Base-by-base conservation (phyloP, 1,139 yeast genomes). In the Diutina siamensis region DNA sequence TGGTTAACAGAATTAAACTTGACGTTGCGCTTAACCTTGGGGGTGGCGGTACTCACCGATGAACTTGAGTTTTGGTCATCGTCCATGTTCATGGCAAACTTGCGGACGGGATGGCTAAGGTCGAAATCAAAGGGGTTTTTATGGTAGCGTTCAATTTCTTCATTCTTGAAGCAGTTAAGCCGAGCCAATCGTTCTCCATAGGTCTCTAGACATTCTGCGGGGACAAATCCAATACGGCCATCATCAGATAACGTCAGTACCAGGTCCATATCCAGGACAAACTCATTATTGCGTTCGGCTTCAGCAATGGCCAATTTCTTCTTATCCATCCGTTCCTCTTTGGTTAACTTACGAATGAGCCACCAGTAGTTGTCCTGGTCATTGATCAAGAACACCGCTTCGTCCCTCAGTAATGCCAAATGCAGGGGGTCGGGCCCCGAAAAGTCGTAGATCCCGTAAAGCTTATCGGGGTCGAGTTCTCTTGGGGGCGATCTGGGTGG, bases 281-380 rank as follows among this genome's bases (percentile, higher is more conserved):
- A 60, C 28, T 54, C 57, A 22, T 44, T 44, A 20, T 49, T 52
- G 21, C 27, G 47, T 44, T 47, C 46, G 31, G 42, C 42, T 15
- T 22, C 42, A 13, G 49, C 47, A 42, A 49, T 49, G 2, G 48
- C 49, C 33, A 35, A 46, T 21, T 27, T 42, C 44, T 48, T 45
- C 21, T 46, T 46, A 25, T 44, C 48, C 3, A 55, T 52, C n/a
- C 69, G 54, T 51, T 71, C 74, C 17, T 55, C 55, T 47, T 63
- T 66, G 44, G 72, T 70, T 48, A 80, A 70, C 53, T 86, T 78
- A 49, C 80, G 74, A 27, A 92, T 89, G 13, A 89, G 67, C 98
- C 98, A 92, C 98, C 98, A 92, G 64, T 92, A 92, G 49, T 87
- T 77, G 61, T 92, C 97, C 48, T 84, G 80, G 57, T 92, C 98